Base-by-base conservation (phyloP, 495 filamentous ascomycete genomes). In the Neurospora cerealis region DNA sequence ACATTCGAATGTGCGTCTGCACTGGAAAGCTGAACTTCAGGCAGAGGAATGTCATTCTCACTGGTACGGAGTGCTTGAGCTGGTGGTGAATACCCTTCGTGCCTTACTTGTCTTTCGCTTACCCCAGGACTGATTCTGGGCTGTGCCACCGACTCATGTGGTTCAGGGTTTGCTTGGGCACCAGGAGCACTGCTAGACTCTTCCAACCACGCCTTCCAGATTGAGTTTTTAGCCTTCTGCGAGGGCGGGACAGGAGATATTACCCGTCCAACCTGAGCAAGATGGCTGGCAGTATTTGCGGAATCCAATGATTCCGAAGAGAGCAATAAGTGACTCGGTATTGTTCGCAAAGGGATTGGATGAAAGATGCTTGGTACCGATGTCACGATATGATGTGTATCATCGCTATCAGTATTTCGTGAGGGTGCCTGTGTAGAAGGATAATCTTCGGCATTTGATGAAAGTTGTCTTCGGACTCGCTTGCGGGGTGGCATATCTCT, bases 51-150 rank as follows among this genome's bases (percentile, higher is more conserved):
- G 15, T 9, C 28, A 34, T 19, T 19, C 5, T 66, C 54, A 6
- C 15, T 4, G 15, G 15, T 32, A 36, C 28, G 7, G 32, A 32
- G 54, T 34, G 24, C 13, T 34, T 66, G 54, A 34, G 13, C 54
- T 19, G 28, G 28, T 34, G 54, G 28, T 66, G 54, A 66, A 66
- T 34, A 19, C 13, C 15, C 24, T 32, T 62, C 24, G 24, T 32
- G 32, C 13, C 54, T 62, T 6, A 17, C 13, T 34, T 66, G 28
- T 28, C 37, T 70, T 46, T 78, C 73, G 71, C 80, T 81, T 11
- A 79, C 69, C 1, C 79, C 78, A 15, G 79, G 80, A 66, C 76
- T 81, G 36, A 79, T 44, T n/a, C 39, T 46, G 28, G 69, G 32
- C 38, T 69, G 54, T 8, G 15, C 28, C 28, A 66, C 28, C 54